phyloP scores from a whole-genome alignment of 768 basidiomycete genomes.

The Mycena chlorophos region DNA sequence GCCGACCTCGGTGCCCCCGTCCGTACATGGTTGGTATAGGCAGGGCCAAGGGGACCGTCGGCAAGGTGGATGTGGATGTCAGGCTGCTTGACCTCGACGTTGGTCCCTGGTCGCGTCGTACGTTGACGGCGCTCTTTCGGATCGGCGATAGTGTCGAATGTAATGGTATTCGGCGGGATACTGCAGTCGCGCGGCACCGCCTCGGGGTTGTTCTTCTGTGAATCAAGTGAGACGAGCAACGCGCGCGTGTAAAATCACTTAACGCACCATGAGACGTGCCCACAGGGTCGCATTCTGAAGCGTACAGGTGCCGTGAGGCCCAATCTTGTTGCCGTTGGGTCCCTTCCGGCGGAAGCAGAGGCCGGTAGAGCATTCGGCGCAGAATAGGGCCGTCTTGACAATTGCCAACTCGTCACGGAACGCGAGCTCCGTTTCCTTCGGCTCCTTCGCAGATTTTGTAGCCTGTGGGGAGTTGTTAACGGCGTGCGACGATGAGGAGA shows the following conservation, averaged over 20 bases:
- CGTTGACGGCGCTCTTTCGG: not conserved
- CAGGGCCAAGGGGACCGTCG: not conserved
- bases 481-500: too few relatives aligned
- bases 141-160: not conserved
- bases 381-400: conserved; percentile 1
- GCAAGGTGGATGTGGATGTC: not conserved
- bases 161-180: not conserved
- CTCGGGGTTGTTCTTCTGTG: not conserved
- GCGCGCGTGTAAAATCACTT: not conserved
- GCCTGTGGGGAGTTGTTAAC: not conserved
- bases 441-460: not conserved
- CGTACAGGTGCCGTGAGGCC: not conserved
- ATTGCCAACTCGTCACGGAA: conserved; percentile 1
- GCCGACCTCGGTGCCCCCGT: not conserved
- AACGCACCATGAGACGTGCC: conserved; percentile 5
- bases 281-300: not conserved
- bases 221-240: not conserved
- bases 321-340: not conserved
- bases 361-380: not conserved
- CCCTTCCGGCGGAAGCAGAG: not conserved
- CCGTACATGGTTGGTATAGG: not conserved
- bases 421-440: conserved; percentile 1
- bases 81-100: conserved; percentile 1
- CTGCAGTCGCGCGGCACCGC: not conserved
- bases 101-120: not conserved